Evolutionary conservation across 208 protist genomes (phyloP), one percentile per base, ranked within the genome.

Genomic region (Trypanosoma brucei): DNA sequence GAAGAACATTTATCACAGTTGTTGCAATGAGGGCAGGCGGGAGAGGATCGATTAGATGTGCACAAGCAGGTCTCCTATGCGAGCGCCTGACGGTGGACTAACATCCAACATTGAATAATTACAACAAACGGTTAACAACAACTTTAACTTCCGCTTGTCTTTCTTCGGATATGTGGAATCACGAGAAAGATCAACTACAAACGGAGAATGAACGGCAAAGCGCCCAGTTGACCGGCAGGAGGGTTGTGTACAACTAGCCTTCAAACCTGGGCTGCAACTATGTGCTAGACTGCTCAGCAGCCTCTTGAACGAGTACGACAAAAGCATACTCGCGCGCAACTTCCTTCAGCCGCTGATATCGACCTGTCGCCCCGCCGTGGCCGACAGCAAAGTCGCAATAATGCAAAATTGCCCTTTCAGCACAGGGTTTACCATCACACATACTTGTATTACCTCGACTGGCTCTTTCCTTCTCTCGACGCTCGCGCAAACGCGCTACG

Each of bases 281-380:
- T 14, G 6, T 11, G 11, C 6, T 46, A 46, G 11, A 6, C 42
- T 6, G 6, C 8, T 46, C 42, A 46, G 13, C 30, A 34, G 44
- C 38, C 33, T 69, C 42, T 30, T 68, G 57, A 35, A 60, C 48
- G 0, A 68, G 35, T 33, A 82, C 11, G 11, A 65, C 72, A 72
- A 92, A 89, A 31, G 80, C 75, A 42, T 89, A 92, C 70, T 88
- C 86, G 2, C 64, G 68, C 39, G 82, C 79, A n/a, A 83, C 57
- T 44, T 92, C 86, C 7, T 65, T 53, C 57, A 88, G 63, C 40
- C 80, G 71, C 50, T 82, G 44, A 55, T 86, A 89, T 3, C 86
- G 70, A 30, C 86, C 86, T 7, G 57, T 76, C n/a, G 77, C 48
- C 7, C 86, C 86, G n/a, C 49, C 67, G 49, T 92, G 86, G 2